Evolutionary conservation across 306 rosid genomes (phyloP).

Genomic region (Sesbania bispinosa): DNA sequence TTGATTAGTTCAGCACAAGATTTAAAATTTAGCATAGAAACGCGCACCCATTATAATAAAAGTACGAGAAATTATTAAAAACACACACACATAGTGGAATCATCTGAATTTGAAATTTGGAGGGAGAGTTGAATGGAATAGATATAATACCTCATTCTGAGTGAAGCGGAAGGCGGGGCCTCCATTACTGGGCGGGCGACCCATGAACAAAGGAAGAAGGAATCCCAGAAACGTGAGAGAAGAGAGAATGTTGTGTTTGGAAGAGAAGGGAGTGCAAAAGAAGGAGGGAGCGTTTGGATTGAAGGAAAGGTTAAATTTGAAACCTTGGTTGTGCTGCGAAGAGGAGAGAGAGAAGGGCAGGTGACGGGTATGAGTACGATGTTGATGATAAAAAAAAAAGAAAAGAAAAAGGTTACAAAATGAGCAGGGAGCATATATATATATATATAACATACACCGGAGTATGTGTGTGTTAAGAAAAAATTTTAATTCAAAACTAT

Average conservation of each 20-base stretch:
- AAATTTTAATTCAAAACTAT: too few relatives aligned
- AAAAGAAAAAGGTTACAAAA: too few relatives aligned
- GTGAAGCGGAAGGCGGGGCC: constrained; percentile 96
- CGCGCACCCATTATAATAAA: not conserved
- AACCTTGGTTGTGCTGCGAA: not conserved
- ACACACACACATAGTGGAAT: not conserved
- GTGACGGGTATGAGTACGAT: not conserved
- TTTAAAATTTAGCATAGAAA: not conserved
- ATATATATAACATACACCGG: too few relatives aligned
- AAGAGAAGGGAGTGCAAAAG: not conserved
- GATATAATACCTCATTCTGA: constrained; percentile 56
- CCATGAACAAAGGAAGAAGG: constrained; percentile 41
- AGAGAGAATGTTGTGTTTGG: not conserved
- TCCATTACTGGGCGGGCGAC: constrained; percentile 96
- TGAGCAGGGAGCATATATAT: too few relatives aligned
- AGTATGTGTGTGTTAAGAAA: too few relatives aligned
- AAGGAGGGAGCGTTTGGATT: not conserved
- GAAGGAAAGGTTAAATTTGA: not conserved
- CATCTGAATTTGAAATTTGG: not conserved
- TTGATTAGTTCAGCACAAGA: not conserved
- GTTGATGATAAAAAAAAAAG: not conserved
- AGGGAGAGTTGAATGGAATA: not conserved
- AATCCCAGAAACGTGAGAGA: not conserved
- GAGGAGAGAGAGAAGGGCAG: not conserved
- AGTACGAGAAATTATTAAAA: not conserved